Conservation (phyloP, 805 yeast species). For the Blastobotrys attinorum region DNA sequence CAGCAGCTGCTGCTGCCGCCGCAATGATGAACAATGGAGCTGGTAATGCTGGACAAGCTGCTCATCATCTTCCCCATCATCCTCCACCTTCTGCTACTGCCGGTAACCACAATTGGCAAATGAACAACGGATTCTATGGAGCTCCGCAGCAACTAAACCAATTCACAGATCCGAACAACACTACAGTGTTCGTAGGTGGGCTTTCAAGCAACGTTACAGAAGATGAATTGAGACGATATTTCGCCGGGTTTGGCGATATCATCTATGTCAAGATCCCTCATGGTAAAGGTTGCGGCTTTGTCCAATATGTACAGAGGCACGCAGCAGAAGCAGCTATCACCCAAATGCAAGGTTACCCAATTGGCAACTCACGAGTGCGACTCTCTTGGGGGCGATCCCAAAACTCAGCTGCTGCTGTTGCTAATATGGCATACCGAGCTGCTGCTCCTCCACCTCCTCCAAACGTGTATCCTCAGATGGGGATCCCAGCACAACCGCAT, state of each 20-base stretch:
- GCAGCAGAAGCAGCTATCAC: conserved; percentile 81
- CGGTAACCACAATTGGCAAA: conserved; percentile 11
- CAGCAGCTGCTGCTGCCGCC: conserved; percentile 8
- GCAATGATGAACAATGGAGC: conserved; percentile 11
- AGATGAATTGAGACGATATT: conserved; percentile 51
- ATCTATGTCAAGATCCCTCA: conserved; percentile 55
- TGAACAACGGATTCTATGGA: conserved; percentile 22
- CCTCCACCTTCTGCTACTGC: not conserved
- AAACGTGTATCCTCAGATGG: conserved; percentile 28
- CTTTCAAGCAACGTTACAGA: conserved; percentile 50
- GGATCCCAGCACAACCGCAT: conserved; percentile 27
- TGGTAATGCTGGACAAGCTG: too few species aligned
- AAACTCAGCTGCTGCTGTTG: conserved; percentile 14
- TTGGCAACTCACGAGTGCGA: conserved; percentile 75
- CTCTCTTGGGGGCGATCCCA: conserved; percentile 81
- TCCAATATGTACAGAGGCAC: conserved; percentile 66
- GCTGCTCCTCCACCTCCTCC: conserved; percentile 26
- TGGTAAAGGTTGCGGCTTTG: conserved; percentile 82
- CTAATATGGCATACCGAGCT: conserved; percentile 7
- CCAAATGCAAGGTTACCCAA: conserved; percentile 84
- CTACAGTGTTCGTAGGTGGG: conserved; percentile 80
- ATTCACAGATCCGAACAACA: conserved; percentile 73
- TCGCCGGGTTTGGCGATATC: conserved; percentile 63
- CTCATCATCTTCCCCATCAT: conserved; percentile 2
- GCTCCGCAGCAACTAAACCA: conserved; percentile 36